Evolutionary conservation across 176 grass and related monocot genomes (phyloP).

Genomic region (Musa acuminata): DNA sequence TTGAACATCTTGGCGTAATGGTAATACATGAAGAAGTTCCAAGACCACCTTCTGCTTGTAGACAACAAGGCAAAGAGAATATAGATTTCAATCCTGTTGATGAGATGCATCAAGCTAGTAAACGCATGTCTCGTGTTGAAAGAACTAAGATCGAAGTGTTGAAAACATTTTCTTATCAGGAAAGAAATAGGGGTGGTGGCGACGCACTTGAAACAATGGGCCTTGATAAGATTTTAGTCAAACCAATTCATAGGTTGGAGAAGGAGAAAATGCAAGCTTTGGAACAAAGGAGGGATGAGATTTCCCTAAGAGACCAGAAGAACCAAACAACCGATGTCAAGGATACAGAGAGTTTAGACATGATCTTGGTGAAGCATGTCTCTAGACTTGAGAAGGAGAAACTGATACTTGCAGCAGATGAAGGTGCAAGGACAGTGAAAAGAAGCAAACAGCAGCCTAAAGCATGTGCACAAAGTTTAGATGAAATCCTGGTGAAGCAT

Average conservation of each 20-base stretch:
- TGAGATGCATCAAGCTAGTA: conserved; percentile 22
- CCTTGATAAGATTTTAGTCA: conserved; percentile 48
- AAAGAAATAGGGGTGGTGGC: conserved; percentile 20
- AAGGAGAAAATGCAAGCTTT: conserved; percentile 40
- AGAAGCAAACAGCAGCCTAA: conserved; percentile 16
- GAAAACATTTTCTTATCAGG: conserved; percentile 36
- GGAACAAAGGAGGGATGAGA: not conserved
- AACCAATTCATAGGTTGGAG: conserved; percentile 37
- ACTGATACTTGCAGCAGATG: conserved; percentile 28
- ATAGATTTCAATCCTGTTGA: conserved; percentile 18
- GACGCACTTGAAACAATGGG: not conserved
- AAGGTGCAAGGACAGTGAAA: conserved; percentile 8
- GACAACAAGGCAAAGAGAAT: conserved; percentile 46
- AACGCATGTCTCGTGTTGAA: conserved; percentile 44
- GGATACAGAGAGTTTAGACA: conserved; percentile 27
- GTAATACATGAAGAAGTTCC: not conserved
- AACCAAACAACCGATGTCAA: conserved; percentile 2
- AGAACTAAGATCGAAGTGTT: conserved; percentile 47
- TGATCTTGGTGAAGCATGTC: conserved; percentile 62
- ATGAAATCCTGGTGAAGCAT: conserved; percentile 47
- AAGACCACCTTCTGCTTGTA: conserved; percentile 2
- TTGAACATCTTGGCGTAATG: too few relatives aligned
- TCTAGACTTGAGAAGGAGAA: conserved; percentile 52
- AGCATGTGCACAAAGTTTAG: conserved; percentile 24
- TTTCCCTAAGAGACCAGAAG: conserved; percentile 1